Base-by-base conservation (phyloP, 371 early-diverging fungal species). In the Cokeromyces recurvatus region DNA sequence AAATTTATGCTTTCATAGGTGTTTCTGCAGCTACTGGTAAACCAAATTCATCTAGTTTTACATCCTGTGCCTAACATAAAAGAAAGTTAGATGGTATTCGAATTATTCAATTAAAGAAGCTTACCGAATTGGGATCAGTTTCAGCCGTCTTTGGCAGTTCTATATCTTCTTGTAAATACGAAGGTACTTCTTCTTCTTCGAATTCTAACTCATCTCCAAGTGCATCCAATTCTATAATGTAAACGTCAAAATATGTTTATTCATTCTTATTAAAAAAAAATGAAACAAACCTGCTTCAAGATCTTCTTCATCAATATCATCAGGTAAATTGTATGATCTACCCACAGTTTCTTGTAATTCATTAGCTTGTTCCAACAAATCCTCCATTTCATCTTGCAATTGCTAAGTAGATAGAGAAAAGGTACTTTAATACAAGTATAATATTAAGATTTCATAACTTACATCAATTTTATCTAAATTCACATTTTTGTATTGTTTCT, bases 361-460 rank as follows among this genome's bases (percentile, higher is more conserved):
- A 66, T 92, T 94, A 10, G 96, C 91, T 57, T 87, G 88, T 31
- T 95, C 95, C 66, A 97, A 66, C 46, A 97, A 69, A 55, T 97
- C 98, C 43, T 92, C 92, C 90, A 97, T 90, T 53, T 97, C 98
- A 56, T 97, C 96, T 81, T 95, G 96, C 49, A 96, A 71, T 62
- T 81, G 78, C 91, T 94, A 53, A 29, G 21, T 10, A 23, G 14
- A 15, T n/a, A 34, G 15, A 14, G 15, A 29, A 8, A 11, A 29
- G n/a, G n/a, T n/a, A n/a, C n/a, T n/a, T n/a, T n/a, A n/a, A n/a
- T n/a, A n/a, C n/a, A n/a, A n/a, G n/a, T n/a, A 49, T 21, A 24
- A 25, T 4, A 19, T 24, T 14, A n/a, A n/a, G n/a, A n/a, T n/a
- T n/a, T n/a, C n/a, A n/a, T n/a, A 9, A 48, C 68, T 43, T 73